phyloP scores from a whole-genome alignment of 2,329 filamentous ascomycete genomes.

The Calonectria pteridis region DNA sequence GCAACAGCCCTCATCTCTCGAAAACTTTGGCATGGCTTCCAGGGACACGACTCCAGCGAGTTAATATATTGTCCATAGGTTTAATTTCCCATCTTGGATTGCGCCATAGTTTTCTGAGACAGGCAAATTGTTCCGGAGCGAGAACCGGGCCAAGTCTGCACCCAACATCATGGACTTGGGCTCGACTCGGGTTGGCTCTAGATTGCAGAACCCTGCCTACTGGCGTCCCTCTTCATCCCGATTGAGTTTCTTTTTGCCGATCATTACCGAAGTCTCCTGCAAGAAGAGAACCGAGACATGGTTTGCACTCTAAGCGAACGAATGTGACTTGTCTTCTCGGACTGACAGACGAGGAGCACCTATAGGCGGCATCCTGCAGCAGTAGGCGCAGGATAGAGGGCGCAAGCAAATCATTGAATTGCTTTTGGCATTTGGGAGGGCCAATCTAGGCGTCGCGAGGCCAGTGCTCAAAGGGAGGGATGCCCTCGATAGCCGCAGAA shows the following conservation, averaged over 20 bases:
- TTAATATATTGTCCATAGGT: background rate
- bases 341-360: background rate
- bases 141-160: background rate
- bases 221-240: slow-evolving; percentile 6
- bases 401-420: background rate
- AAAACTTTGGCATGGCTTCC: background rate
- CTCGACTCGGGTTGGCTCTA: background rate
- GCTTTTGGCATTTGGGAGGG: slow-evolving; percentile 1
- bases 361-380: background rate
- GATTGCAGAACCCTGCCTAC: slow-evolving; percentile 11
- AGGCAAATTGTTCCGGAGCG: background rate
- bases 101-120: background rate
- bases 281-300: background rate
- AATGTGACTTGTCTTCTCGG: background rate
- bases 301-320: background rate
- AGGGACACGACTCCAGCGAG: background rate
- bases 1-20: background rate
- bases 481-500: background rate
- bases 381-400: background rate
- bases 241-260: slow-evolving; percentile 15
- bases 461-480: background rate
- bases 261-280: slow-evolving; percentile 9
- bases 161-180: slow-evolving; percentile 1
- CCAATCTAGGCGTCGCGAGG: background rate
- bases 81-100: slow-evolving; percentile 15